Evolutionary conservation across 805 yeast genomes (phyloP), one percentile per base, ranked within the genome.

Genomic region (Starmerella davenportii): DNA sequence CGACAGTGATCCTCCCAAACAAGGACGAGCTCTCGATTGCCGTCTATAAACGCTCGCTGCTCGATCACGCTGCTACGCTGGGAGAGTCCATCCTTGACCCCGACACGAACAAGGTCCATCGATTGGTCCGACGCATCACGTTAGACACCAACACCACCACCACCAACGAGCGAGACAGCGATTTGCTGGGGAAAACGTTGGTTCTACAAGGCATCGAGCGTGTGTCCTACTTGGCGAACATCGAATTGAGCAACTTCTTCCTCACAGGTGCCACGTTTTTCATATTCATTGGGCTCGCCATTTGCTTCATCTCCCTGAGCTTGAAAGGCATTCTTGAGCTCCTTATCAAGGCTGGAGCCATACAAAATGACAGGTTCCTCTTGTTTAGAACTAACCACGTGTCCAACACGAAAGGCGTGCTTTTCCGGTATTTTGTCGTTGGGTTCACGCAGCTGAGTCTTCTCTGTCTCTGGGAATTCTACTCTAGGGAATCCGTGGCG

Each of bases 141-240:
- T 16, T 40, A 7, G 18, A 36, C 11, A 21, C 43, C 3, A 45
- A 51, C 20, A 38, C 41, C 20, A 44, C 50, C 7, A 58, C 61
- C 28, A 52, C 57, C 3, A 44, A 55, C 56, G 94, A 87, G 56
- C 70, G 70, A 45, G 70, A 70, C 43, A 56, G 68, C 2, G 62
- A 68, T 30, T 58, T 77, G 35, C 60, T 76, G 2, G 62, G 77
- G 4, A 79, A 76, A 51, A 81, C 82, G 32, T 65, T 90, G 51
- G 75, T 87, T 29, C 62, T 90, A 38, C 72, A 93, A 54, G 98
- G 98, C 48, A 76, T 90, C 43, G 81, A 82, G 58, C 75, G 98
- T 61, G 95, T 87, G 5, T 75, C 95, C 0, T 90, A 64, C 55
- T 60, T 76, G 49, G 80, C 94, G 9, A 70, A 70, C 17, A 85